Base-by-base conservation (phyloP, 306 rosid species). In the Ochetophila trinervis region DNA sequence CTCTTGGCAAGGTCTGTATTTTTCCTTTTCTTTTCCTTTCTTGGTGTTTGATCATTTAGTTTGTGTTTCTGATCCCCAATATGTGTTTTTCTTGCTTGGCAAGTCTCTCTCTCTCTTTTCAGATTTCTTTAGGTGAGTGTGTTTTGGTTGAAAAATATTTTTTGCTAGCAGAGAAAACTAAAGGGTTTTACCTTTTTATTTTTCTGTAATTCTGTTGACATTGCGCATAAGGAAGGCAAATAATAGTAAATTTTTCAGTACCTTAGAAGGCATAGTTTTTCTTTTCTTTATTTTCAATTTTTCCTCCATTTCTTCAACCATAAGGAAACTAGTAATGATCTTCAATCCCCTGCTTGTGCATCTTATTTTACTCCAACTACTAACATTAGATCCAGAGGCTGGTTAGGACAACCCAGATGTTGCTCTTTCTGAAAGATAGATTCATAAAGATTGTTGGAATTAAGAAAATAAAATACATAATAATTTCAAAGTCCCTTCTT, bases 1-100 rank as follows among this genome's bases (percentile, higher is more conserved):
- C 96, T 18, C 96, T 91, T 71, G 96, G 74, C 45, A 91, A 88
- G 96, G 97, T 91, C 34, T 27, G 40, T 16, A 50, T 0, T 53
- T n/a, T 8, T 10, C 6, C 4, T 13, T 7, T 47, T 2, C 8
- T 35, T 62, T 51, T 70, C 23, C 23, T 50, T 15, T 21, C 19
- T 35, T 12, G 13, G 5, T 47, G 0, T 47, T 47, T 27, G 32
- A 27, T 47, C 51, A 8, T 4, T 40, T 19, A 3, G 13, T 19
- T 60, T 35, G 19, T 21, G 13, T 9, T 42, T 13, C 44, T 62
- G 52, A 47, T 16, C 19, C 30, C 24, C 11, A 50, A 45, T 4
- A 45, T n/a, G 24, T 17, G n/a, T 17, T 63, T 21, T 11, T 47
- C 54, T 15, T 22, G 40, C 12, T 6, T 21, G 17, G 12, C 27